Conservation (phyloP, 164 flowering plant species). For the Vitis labrusca region DNA sequence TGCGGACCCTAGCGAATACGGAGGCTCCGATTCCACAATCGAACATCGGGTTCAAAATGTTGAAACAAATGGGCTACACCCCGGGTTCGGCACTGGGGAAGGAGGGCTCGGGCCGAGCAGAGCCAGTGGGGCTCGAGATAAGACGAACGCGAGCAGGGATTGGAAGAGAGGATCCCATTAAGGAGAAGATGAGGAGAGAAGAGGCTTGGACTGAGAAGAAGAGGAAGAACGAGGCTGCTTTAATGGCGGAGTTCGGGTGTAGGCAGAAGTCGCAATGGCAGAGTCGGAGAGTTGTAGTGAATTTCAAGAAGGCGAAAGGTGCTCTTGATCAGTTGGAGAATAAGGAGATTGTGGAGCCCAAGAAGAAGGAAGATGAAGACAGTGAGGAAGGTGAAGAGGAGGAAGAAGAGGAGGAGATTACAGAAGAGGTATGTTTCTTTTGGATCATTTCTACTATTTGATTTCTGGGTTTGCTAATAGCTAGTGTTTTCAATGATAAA, state of each 20-base stretch:
- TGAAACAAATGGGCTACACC: slow-evolving; percentile 90
- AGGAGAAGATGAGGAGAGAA: slow-evolving; percentile 68
- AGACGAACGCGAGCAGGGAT: slow-evolving; percentile 83
- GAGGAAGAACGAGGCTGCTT: slow-evolving; percentile 46
- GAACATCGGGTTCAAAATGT: slow-evolving; percentile 84
- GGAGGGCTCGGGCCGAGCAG: slow-evolving; percentile 61
- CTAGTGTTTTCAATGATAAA: neutral
- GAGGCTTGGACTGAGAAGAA: slow-evolving; percentile 37
- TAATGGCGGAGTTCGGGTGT: slow-evolving; percentile 72
- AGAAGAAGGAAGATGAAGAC: slow-evolving; percentile 44
- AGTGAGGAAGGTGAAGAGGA: slow-evolving; percentile 43
- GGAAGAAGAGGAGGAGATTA: slow-evolving; percentile 73
- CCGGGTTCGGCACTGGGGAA: slow-evolving; percentile 83
- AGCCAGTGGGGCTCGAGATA: slow-evolving; percentile 79
- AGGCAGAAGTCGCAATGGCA: slow-evolving; percentile 75
- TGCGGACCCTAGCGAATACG: slow-evolving; percentile 55
- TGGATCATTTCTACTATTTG: neutral
- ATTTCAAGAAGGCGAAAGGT: slow-evolving; percentile 72
- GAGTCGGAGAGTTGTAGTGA: slow-evolving; percentile 48
- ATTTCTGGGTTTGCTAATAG: neutral
- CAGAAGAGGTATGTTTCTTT: slow-evolving; percentile 66
- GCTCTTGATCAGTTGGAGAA: slow-evolving; percentile 80
- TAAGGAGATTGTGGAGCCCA: slow-evolving; percentile 50
- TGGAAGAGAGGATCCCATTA: slow-evolving; percentile 68
- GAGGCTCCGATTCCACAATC: slow-evolving; percentile 77